Base-by-base conservation (phyloP, 2,329 filamentous ascomycete species). In the Neobulgaria alba region DNA sequence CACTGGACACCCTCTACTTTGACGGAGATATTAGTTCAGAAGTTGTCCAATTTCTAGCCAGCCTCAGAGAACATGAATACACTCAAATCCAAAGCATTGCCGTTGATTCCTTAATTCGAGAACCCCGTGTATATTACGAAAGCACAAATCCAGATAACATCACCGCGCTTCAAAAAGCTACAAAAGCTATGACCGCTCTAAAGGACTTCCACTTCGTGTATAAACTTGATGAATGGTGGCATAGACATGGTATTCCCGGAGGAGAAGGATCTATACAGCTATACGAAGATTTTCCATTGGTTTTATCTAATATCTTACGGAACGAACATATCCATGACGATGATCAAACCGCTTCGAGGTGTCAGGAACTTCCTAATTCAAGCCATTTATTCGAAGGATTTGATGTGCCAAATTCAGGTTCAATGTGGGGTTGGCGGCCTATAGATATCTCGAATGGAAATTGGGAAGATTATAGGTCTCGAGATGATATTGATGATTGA, bases 1-100 rank as follows among this genome's bases (percentile, higher is more conserved):
- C 39, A 2, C 26, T 51, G 4, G 47, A 54, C n/a, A 50, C 44
- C 1, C 26, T 54, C 2, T 51, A 41, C 21, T n/a, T 54, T 26
- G 17, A 44, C 19, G 1, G 23, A 1, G 7, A 36, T 3, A 12
- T 49, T 3, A 10, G 42, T 2, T 3, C 10, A 5, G 14, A 45
- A 2, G 2, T 45, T 18, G 5, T 33, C 5, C 30, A 37, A 18
- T 38, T 54, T 14, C 18, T 51, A 3, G 29, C 10, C 2, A 29
- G 26, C n/a, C 29, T 52, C 9, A 42, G 23, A 9, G 4, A 29
- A 1, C 2, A n/a, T 1, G 50, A 52, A 29, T 9, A 38, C 5
- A 32, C 29, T 0, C 31, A 32, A 10, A 20, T 54, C 10, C 37
- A 38, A 29, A 42, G 17, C 12, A 17, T 52, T 3, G 48, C 50